A percentile compares a stretch with the other conserved stretches of the same genome.
These are phyloP conservation scores for Prunus mume DNA, from an alignment of 306 rosid genomes.

Conservation along the genomic window DNA sequence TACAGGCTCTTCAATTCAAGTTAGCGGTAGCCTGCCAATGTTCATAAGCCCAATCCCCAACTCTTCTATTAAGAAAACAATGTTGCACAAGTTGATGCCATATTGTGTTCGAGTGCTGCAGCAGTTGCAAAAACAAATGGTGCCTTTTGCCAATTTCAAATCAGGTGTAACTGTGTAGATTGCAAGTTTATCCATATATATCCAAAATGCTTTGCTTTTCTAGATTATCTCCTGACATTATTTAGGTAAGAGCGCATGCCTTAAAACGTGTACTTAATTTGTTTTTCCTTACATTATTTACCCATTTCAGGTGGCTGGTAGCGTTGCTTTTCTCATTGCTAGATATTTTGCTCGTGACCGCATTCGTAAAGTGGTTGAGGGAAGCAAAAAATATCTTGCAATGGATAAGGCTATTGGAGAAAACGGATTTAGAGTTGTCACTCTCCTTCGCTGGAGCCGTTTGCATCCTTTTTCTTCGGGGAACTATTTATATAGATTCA, in stretches of 20 bases:
- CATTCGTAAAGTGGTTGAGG: constrained; percentile 86
- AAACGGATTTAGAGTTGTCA: constrained; percentile 83
- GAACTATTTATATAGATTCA: constrained; percentile 88
- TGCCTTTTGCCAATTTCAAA: background rate
- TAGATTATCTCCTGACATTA: background rate
- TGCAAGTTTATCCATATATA: background rate
- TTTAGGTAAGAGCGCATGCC: background rate
- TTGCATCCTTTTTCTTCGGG: constrained; percentile 95
- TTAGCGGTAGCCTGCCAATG: background rate
- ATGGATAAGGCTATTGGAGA: constrained; percentile 97
- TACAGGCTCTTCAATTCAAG: background rate
- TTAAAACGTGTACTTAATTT: background rate
- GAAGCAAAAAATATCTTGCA: constrained; percentile 88
- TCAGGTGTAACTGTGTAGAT: background rate
- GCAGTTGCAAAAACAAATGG: background rate
- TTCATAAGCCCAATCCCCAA: background rate
- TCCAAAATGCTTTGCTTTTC: background rate
- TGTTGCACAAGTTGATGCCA: background rate
- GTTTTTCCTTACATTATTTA: constrained; percentile 18
- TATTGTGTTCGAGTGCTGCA: background rate
- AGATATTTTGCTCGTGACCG: constrained; percentile 97
- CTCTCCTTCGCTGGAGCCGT: constrained; percentile 93
- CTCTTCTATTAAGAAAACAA: background rate
- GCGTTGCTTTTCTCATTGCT: constrained; percentile 88
- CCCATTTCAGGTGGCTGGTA: constrained; percentile 81